A percentile compares a stretch with the other conserved stretches of the same genome.
These are phyloP conservation scores for Chalciporus sp. DNA, from an alignment of 1,284 basidiomycete species.

Conservation along the genomic window DNA sequence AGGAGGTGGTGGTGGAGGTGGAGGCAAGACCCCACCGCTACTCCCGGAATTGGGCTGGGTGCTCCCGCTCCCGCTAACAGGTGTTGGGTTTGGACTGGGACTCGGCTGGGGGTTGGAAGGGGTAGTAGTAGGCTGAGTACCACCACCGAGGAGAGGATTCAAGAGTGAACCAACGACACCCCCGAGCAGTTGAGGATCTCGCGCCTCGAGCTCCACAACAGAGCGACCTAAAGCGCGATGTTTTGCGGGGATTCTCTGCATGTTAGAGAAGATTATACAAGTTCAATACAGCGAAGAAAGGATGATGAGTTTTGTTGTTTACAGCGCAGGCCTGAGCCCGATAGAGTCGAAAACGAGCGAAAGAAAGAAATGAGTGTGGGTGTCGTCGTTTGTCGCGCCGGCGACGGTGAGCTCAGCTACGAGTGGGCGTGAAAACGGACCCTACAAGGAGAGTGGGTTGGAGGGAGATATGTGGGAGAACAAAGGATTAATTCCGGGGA, in stretches of 20 bases:
- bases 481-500: conserved; percentile 11
- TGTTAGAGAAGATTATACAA: conserved; percentile 12
- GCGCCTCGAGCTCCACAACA: conserved; percentile 31
- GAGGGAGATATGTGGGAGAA: conserved; percentile 15
- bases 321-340: background rate
- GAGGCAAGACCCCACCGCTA: background rate
- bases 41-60: conserved; percentile 11
- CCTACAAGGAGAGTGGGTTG: background rate
- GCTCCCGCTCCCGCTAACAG: conserved; percentile 3
- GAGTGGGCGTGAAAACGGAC: conserved; percentile 4
- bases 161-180: conserved; percentile 44
- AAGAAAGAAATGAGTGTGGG: conserved; percentile 23
- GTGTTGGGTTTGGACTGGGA: conserved; percentile 5
- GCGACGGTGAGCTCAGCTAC: conserved; percentile 3
- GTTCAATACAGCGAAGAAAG: background rate
- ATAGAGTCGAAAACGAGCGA: conserved; percentile 18
- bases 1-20: background rate
- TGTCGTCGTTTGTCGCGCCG: conserved; percentile 14
- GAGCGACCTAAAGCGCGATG: conserved; percentile 17
- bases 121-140: conserved; percentile 3
- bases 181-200: conserved; percentile 43
- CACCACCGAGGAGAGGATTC: conserved; percentile 37
- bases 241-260: conserved; percentile 12
- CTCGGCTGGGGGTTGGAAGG: background rate
- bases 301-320: background rate